Conservation (phyloP, 768 basidiomycete species). For the Imleria badia region DNA sequence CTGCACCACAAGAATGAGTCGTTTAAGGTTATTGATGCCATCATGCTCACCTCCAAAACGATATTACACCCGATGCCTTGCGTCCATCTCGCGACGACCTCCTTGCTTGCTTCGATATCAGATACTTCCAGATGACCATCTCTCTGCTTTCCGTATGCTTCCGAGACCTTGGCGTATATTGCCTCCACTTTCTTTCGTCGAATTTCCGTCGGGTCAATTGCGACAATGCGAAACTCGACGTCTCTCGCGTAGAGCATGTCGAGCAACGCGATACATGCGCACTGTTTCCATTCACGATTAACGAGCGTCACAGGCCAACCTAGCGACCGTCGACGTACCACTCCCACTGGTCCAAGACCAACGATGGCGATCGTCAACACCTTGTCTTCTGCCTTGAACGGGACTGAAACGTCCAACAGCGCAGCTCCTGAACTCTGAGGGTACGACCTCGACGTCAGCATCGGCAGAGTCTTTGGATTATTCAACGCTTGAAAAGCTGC, state of each 20-base stretch:
- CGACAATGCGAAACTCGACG: conserved; percentile 55
- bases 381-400: conserved; percentile 46
- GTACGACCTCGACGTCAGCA: conserved; percentile 59
- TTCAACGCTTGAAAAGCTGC: conserved; percentile 70
- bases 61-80: conserved; percentile 58
- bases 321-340: conserved; percentile 37
- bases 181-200: conserved; percentile 60
- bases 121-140: conserved; percentile 50
- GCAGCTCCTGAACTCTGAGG: conserved; percentile 37
- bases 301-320: background rate
- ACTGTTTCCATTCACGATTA: conserved; percentile 34
- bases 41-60: conserved; percentile 58
- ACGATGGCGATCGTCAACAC: conserved; percentile 62
- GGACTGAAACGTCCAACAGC: conserved; percentile 10
- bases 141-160: conserved; percentile 29
- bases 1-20: conserved; percentile 33
- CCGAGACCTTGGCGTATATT: conserved; percentile 53
- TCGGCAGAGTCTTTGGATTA: conserved; percentile 67
- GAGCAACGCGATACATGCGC: conserved; percentile 61
- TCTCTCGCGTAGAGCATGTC: conserved; percentile 52
- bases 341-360: conserved; percentile 78
- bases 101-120: conserved; percentile 52
- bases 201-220: conserved; percentile 58
- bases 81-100: conserved; percentile 51
- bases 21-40: background rate